phyloP scores from a whole-genome alignment of 805 yeast species.

The Komagataella pastoris region DNA sequence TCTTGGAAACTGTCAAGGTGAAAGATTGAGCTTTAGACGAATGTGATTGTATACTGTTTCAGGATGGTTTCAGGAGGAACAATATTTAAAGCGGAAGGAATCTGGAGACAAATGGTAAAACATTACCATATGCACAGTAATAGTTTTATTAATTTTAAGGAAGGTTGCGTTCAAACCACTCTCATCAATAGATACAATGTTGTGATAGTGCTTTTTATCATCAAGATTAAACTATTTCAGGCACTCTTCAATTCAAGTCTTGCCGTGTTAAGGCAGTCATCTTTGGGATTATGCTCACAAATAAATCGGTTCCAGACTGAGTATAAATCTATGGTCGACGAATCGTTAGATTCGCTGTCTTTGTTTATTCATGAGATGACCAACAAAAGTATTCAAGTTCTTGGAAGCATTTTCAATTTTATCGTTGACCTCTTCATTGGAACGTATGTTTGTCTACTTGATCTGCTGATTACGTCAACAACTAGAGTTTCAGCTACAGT shows the following conservation, averaged over 20 bases:
- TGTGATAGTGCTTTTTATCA: background rate
- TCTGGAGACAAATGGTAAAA: background rate
- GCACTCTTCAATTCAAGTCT: background rate
- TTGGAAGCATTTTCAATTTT: conserved; percentile 49
- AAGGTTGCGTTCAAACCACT: background rate
- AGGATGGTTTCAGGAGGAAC: background rate
- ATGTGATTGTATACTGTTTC: background rate
- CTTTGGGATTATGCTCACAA: background rate
- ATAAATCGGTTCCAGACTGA: conserved; percentile 1
- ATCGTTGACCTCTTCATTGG: conserved; percentile 66
- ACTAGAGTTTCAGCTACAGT: conserved; percentile 59
- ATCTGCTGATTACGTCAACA: conserved; percentile 62
- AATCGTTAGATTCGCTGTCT: conserved; percentile 46
- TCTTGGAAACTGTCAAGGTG: too few species aligned
- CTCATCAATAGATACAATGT: background rate
- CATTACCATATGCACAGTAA: background rate
- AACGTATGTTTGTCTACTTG: conserved; percentile 73
- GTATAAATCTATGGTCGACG: conserved; percentile 16
- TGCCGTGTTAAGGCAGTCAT: background rate
- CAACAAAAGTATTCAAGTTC: conserved; percentile 32
- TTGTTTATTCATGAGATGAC: conserved; percentile 39
- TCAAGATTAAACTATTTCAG: background rate
- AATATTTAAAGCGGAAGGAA: background rate
- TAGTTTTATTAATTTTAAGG: background rate
- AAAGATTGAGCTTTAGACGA: background rate